These are phyloP conservation scores for Magnaporthales sp. DNA, from an alignment of 2,329 filamentous ascomycete species.

Conservation along the genomic window DNA sequence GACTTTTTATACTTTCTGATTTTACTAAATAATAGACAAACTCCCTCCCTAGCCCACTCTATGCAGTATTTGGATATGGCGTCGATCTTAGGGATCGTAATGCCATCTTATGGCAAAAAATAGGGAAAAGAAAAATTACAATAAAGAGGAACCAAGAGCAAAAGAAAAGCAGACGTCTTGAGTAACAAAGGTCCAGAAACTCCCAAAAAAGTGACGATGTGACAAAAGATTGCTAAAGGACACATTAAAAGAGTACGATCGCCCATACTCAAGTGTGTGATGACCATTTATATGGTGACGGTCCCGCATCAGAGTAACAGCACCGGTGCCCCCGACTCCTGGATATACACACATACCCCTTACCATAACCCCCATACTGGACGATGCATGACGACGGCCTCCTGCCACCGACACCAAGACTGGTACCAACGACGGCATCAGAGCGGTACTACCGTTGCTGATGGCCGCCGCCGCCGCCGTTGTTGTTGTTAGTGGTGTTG, in stretches of 20 bases:
- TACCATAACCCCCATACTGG: neutral
- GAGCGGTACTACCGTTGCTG: constrained; percentile 2
- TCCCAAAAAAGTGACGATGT: neutral
- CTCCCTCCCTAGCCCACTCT: neutral
- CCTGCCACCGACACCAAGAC: neutral
- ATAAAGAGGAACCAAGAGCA: neutral
- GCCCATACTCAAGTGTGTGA: neutral
- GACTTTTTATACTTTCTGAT: neutral
- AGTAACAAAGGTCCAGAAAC: constrained; percentile 4
- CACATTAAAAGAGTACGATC: neutral
- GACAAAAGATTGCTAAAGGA: neutral
- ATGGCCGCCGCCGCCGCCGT: neutral
- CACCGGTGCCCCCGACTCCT: neutral
- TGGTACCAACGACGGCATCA: neutral
- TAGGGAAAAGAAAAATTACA: neutral
- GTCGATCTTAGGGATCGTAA: neutral
- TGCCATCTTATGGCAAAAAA: neutral
- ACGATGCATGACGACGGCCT: neutral
- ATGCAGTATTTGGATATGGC: neutral
- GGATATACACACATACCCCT: neutral
- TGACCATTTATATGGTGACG: neutral
- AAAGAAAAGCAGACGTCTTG: neutral
- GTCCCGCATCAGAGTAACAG: neutral
- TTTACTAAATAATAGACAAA: neutral
- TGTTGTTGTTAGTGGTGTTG: neutral